Percentiles rank a stretch among this genome's conserved stretches.
Evolutionary conservation across 306 rosid genomes (phyloP).

Genomic region (Vicia faba): DNA sequence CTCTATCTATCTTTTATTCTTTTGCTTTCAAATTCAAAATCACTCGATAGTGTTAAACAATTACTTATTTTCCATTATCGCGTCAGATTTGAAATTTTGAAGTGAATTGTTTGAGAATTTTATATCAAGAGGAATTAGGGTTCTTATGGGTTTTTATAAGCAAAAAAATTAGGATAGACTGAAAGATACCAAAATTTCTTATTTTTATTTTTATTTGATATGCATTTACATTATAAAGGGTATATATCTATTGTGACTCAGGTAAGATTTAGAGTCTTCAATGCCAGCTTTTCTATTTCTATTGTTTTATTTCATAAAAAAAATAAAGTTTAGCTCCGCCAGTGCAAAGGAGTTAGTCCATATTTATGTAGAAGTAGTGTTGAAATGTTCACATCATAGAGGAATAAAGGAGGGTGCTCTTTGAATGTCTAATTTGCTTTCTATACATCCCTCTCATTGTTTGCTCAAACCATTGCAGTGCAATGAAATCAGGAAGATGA

Average conservation of each 20-base stretch:
- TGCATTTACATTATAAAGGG: too few species aligned
- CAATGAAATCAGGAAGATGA: constrained; percentile 74
- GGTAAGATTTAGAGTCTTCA: too few species aligned
- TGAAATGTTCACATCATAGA: neutral
- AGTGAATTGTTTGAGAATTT: neutral
- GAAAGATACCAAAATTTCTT: too few species aligned
- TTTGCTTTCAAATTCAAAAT: neutral
- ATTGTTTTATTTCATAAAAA: too few species aligned
- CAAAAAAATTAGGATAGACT: too few species aligned
- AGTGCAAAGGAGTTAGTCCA: neutral
- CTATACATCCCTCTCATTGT: neutral
- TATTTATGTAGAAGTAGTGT: neutral
- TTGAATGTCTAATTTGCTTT: constrained; percentile 14
- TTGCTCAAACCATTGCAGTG: constrained; percentile 54
- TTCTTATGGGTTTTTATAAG: too few species aligned
- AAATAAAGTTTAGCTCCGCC: too few species aligned
- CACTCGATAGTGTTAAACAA: neutral
- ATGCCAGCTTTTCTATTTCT: too few species aligned
- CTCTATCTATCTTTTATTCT: neutral
- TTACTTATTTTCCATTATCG: neutral
- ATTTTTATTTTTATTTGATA: too few species aligned
- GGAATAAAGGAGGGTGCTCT: neutral
- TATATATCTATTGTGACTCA: too few species aligned
- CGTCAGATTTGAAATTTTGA: too few species aligned
- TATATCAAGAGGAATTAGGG: neutral